These are phyloP conservation scores for Cystofilobasidium ferigula DNA, from an alignment of 768 basidiomycete genomes.

Conservation along the genomic window DNA sequence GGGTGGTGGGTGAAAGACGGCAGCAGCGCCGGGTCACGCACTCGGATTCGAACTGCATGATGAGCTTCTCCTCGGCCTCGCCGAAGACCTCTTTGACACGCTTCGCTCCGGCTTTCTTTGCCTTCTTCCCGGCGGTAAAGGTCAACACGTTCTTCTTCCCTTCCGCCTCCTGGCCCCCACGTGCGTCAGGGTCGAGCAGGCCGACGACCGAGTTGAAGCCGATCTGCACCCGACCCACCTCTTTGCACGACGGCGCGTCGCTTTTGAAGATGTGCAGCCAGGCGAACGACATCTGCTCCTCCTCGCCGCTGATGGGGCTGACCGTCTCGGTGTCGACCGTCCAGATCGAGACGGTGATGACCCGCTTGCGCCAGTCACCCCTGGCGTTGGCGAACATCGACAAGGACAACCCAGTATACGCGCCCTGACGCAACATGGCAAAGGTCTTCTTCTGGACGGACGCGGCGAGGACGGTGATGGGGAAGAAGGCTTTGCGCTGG, in stretches of 20 bases:
- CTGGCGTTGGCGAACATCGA: background rate
- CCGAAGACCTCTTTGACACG: background rate
- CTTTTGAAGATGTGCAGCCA: background rate
- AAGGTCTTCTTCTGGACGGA: background rate
- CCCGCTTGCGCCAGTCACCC: conserved; percentile 2
- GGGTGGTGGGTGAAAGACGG: no score
- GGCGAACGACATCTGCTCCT: background rate
- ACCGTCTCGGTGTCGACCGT: background rate
- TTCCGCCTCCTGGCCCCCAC: background rate
- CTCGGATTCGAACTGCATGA: conserved; percentile 1
- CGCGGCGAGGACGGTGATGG: conserved; percentile 3
- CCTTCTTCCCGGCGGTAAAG: background rate
- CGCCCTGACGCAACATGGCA: background rate
- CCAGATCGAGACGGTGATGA: background rate
- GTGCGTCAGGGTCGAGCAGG: background rate
- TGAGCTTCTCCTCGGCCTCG: background rate
- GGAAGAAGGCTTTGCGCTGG: conserved; percentile 1
- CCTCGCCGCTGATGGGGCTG: background rate
- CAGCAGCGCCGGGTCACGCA: background rate
- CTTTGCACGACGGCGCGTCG: background rate
- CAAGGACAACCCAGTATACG: background rate
- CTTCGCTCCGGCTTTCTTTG: background rate
- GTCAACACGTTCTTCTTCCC: background rate
- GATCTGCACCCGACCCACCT: background rate
- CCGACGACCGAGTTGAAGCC: conserved; percentile 1